Evolutionary conservation across 2,329 filamentous ascomycete genomes (phyloP), one percentile per base, ranked within the genome.

Genomic region (Alternaria rosae): DNA sequence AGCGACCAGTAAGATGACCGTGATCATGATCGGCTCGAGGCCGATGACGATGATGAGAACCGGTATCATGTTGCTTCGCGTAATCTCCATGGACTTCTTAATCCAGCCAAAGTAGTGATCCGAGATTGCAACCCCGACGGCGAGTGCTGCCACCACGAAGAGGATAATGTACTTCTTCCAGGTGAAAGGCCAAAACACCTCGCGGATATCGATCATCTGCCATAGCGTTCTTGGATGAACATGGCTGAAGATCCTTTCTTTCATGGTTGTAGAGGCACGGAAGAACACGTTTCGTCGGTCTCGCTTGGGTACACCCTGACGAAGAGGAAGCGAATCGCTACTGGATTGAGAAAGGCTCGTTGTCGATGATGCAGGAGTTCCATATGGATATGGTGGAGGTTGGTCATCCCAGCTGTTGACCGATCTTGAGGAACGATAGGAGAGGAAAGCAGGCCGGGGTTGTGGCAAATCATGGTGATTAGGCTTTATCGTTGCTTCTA

Each of bases 131-230:
- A 69, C 61, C 5, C 59, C 65, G 28, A 64, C 58, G 17, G 65
- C 52, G 13, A 61, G 23, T 17, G 26, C 32, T 20, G 59, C 67
- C 15, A 69, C 53, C 5, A 61, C 12, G 25, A 54, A 21, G 2
- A 69, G 54, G 7, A 68, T 54, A 4, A 56, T 43, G 51, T 67
- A 66, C 45, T 68, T 67, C 50, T 64, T 67, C 62, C 59, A 64
- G 6, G 67, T 68, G 41, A 69, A 60, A 5, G 67, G 67, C 44
- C 50, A 69, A 13, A 69, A 65, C 5, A 54, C 51, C 44, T 56
- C 50, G 3, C 67, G 57, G 20, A 68, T 28, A 42, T 66, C 67
- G 10, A 69, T 41, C 35, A 66, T 48, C 21, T 63, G 41, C 42
- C 47, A 58, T 12, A 69, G 51, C 0, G 63, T 56, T 13, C 35